Evolutionary conservation across 1,284 basidiomycete genomes (phyloP).

Genomic region (Apiotrichum akiyoshidainum): DNA sequence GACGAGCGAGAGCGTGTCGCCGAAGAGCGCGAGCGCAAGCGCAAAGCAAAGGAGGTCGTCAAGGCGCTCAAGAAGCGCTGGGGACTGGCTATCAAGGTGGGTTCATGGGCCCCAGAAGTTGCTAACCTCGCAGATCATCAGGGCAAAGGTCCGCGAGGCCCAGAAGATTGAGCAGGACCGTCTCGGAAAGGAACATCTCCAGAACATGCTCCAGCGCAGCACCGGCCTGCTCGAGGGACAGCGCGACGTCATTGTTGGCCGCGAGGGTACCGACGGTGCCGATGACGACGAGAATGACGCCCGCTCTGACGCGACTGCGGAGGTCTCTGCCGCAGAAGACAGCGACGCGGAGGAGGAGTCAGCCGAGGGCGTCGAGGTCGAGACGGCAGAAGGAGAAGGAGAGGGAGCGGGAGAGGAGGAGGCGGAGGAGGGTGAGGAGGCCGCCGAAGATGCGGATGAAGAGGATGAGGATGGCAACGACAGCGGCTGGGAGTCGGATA

Average conservation of each 20-base stretch:
- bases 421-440: constrained; percentile 9
- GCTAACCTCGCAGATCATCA: constrained; percentile 56
- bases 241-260: constrained; percentile 61
- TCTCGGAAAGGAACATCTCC: constrained; percentile 75
- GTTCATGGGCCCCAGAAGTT: constrained; percentile 45
- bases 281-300: constrained; percentile 27
- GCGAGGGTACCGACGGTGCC: constrained; percentile 31
- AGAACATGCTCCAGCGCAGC: constrained; percentile 85
- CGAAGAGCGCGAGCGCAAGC: constrained; percentile 67
- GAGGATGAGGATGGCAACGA: constrained; percentile 24
- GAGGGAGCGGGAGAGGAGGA: constrained; percentile 14
- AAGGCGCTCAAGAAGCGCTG: constrained; percentile 61
- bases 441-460: constrained; percentile 28
- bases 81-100: constrained; percentile 82
- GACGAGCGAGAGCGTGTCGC: constrained; percentile 63
- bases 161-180: constrained; percentile 64
- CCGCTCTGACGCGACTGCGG: constrained; percentile 32
- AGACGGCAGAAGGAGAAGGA: constrained; percentile 29
- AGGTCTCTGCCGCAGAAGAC: constrained; percentile 32
- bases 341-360: constrained; percentile 39
- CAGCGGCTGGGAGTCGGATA: neutral
- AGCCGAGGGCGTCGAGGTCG: constrained; percentile 26
- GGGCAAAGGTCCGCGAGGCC: constrained; percentile 61
- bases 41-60: constrained; percentile 69
- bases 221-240: constrained; percentile 82